Base-by-base conservation (phyloP, 345 rosid genomes). In the Brassica incana region DNA sequence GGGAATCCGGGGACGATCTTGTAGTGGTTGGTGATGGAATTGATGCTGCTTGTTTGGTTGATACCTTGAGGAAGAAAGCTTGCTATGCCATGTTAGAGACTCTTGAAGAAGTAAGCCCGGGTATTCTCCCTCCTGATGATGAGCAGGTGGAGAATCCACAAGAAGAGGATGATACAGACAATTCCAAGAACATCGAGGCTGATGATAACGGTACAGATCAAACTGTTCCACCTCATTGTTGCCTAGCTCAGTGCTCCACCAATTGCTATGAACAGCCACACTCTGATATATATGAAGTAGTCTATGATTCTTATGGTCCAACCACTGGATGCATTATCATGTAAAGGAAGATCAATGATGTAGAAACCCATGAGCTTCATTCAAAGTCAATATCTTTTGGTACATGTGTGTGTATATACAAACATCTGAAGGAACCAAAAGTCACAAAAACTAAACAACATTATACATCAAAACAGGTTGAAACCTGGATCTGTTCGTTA, bases 41-140 rank as follows among this genome's bases (percentile, higher is more conserved):
- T 4, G 88, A 87, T 70, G 86, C 84, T 38, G 84, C 80, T 9
- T 33, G 35, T 61, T 79, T 87, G 84, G 80, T 86, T 2, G 29
- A n/a, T 0, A 2, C 65, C 3, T 81, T 85, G 72, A 81, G 85
- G 66, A 87, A 80, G 82, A 85, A 83, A 72, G 73, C 72, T 5
- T 78, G 82, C 5, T 45, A 73, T 58, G 89, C 76, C 52, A 69
- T 3, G 12, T 36, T 87, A 65, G 82, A 75, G 32, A 62, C 38
- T 2, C 79, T 87, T 6, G 85, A 80, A 82, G 83, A 80, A 69
- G 74, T 85, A 4, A 76, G 70, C 32, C 75, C 74, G 2, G 23
- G 10, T 6, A n/a, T 67, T 50, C 73, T 20, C n/a, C 25, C 54
- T 16, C 59, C 63, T 27, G 8, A 25, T 32, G 30, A 23, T 60